These are phyloP conservation scores for Mycena vitilis DNA, from an alignment of 768 basidiomycete species.

Conservation along the genomic window DNA sequence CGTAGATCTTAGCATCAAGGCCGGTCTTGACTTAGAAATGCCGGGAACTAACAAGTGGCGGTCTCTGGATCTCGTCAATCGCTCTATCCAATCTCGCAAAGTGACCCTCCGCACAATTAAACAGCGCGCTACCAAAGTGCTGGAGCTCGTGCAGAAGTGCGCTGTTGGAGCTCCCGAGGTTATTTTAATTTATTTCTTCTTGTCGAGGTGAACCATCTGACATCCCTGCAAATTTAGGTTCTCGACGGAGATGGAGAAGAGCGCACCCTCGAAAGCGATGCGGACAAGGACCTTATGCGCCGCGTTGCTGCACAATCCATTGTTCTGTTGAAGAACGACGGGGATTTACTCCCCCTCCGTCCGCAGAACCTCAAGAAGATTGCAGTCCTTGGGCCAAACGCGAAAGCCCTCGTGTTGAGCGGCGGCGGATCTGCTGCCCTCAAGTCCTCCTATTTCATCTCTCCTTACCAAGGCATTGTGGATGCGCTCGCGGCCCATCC, in stretches of 20 bases:
- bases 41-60: constrained; percentile 84
- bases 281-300: constrained; percentile 73
- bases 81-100: constrained; percentile 71
- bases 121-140: constrained; percentile 71
- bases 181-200: neutral
- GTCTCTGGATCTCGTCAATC: constrained; percentile 72
- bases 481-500: constrained; percentile 60
- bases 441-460: constrained; percentile 80
- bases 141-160: constrained; percentile 77
- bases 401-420: constrained; percentile 69
- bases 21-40: constrained; percentile 87
- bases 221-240: constrained; percentile 51
- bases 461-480: constrained; percentile 82
- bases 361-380: constrained; percentile 68
- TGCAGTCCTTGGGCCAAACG: constrained; percentile 81
- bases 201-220: neutral
- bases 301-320: constrained; percentile 76
- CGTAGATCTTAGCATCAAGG: constrained; percentile 71
- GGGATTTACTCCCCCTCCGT: constrained; percentile 63
- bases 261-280: constrained; percentile 68
- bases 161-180: constrained; percentile 76
- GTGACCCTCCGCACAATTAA: constrained; percentile 73
- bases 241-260: constrained; percentile 80
- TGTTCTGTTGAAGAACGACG: constrained; percentile 80
- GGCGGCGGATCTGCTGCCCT: constrained; percentile 82